A percentile compares a stretch with the other conserved stretches of the same genome.
These are phyloP conservation scores for Rhizomucor pusillus DNA, from an alignment of 371 early-diverging fungal genomes.

Conservation along the genomic window DNA sequence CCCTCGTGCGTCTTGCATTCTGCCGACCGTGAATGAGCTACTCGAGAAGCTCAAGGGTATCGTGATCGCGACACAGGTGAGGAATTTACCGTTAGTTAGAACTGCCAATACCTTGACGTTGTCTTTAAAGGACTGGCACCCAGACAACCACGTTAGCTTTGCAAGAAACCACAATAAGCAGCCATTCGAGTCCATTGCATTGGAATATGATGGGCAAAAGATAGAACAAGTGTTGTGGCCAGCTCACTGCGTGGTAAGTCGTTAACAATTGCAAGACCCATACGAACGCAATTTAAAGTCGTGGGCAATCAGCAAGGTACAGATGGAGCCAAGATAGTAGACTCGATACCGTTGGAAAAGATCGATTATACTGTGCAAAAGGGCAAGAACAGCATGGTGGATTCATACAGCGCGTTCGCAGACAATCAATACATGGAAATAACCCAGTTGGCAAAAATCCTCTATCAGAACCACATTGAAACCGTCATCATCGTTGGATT, in stretches of 20 bases:
- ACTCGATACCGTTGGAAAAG: constrained; percentile 2
- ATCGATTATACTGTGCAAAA: constrained; percentile 27
- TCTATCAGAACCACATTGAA: constrained; percentile 31
- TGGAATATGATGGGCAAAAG: constrained; percentile 26
- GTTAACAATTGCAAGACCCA: too few relatives aligned
- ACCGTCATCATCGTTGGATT: constrained; percentile 33
- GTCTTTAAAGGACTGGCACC: constrained; percentile 42
- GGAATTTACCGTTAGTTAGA: too few relatives aligned
- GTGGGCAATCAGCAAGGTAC: constrained; percentile 22
- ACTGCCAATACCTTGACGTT: too few relatives aligned
- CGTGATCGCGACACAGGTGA: constrained; percentile 37
- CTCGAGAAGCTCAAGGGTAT: constrained; percentile 17
- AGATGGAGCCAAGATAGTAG: constrained; percentile 22
- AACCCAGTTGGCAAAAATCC: constrained; percentile 29
- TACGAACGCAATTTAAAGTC: neutral
- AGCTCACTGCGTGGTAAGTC: constrained; percentile 43
- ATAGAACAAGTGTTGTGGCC: constrained; percentile 38
- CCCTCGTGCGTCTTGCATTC: constrained; percentile 23
- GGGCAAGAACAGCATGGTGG: constrained; percentile 29
- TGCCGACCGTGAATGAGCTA: constrained; percentile 27
- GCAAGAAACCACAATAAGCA: constrained; percentile 31
- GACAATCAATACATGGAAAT: constrained; percentile 41
- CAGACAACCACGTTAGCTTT: constrained; percentile 40
- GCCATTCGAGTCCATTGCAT: constrained; percentile 24
- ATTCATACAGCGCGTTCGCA: constrained; percentile 47